Percentiles rank a stretch among this genome's conserved stretches.
phyloP scores from a whole-genome alignment of 2,329 filamentous ascomycete genomes.

The Calonectria hawksworthii region DNA sequence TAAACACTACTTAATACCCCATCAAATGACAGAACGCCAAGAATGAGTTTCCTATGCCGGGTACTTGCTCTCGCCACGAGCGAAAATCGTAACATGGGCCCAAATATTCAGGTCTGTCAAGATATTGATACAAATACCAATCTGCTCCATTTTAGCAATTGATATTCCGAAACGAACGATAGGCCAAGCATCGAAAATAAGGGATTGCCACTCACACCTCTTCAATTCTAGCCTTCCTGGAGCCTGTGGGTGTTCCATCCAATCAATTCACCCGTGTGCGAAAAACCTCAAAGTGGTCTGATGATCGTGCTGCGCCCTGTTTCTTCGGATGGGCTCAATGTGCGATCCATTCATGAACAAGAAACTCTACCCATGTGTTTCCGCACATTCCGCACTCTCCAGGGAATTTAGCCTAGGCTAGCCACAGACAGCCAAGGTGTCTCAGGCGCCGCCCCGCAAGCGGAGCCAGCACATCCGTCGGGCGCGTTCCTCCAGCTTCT shows the following conservation, averaged over 20 bases:
- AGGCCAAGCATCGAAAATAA: background rate
- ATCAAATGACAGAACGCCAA: background rate
- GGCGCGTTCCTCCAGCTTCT: background rate
- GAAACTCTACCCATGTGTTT: background rate
- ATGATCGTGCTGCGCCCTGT: background rate
- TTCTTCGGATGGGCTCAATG: background rate
- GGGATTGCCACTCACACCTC: too few species aligned
- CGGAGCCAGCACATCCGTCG: background rate
- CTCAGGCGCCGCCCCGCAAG: background rate
- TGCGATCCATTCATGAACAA: background rate
- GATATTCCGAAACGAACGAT: background rate
- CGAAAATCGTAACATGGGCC: background rate
- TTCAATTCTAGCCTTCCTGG: background rate
- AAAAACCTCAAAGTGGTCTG: background rate
- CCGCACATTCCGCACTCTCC: background rate
- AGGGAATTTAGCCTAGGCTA: constrained; percentile 2
- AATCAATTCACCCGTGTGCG: background rate
- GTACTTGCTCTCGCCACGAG: background rate
- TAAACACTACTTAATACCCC: too few species aligned
- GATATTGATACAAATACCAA: background rate
- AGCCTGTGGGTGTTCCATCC: background rate
- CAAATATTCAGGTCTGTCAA: background rate
- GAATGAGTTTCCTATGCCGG: background rate
- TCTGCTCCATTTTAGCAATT: background rate
- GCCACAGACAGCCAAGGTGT: background rate